These are phyloP conservation scores for Thelonectria discophora DNA, from an alignment of 2,329 filamentous ascomycete genomes.

Conservation along the genomic window DNA sequence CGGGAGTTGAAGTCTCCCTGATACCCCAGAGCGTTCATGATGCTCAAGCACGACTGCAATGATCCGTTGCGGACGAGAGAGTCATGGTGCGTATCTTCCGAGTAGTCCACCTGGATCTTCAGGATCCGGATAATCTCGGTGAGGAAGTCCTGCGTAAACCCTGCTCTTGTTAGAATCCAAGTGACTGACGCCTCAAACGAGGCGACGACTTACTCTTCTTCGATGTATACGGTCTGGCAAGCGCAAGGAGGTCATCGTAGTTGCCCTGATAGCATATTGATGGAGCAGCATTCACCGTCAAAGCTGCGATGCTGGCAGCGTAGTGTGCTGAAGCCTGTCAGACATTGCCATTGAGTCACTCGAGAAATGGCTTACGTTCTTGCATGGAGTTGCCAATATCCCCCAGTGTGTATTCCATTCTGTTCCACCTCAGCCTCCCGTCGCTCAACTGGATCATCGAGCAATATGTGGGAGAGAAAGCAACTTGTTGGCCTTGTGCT, in stretches of 20 bases:
- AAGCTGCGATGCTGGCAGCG: constrained; percentile 66
- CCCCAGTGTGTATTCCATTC: constrained; percentile 58
- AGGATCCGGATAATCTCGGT: constrained; percentile 74
- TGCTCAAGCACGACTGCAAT: constrained; percentile 79
- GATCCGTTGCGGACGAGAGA: constrained; percentile 76
- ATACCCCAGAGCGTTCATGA: constrained; percentile 82
- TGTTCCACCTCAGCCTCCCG: constrained; percentile 67
- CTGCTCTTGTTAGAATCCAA: constrained; percentile 47
- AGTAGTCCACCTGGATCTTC: constrained; percentile 81
- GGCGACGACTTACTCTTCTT: constrained; percentile 44
- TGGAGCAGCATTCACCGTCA: constrained; percentile 63
- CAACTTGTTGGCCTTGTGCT: constrained; percentile 63
- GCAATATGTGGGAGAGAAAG: constrained; percentile 67
- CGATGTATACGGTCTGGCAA: constrained; percentile 61
- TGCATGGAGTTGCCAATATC: constrained; percentile 59
- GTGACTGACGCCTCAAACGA: too few relatives aligned
- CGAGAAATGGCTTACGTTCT: constrained; percentile 44
- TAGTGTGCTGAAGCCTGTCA: constrained; percentile 56
- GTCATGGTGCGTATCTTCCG: constrained; percentile 76
- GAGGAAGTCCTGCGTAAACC: constrained; percentile 70
- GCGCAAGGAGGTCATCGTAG: constrained; percentile 77
- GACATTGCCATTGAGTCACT: neutral
- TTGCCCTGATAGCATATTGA: constrained; percentile 57
- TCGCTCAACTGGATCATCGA: constrained; percentile 68
- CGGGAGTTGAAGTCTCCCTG: constrained; percentile 69